Conservation (phyloP, 352 stramenopile genomes). For the Elongisporangium anandrum region DNA sequence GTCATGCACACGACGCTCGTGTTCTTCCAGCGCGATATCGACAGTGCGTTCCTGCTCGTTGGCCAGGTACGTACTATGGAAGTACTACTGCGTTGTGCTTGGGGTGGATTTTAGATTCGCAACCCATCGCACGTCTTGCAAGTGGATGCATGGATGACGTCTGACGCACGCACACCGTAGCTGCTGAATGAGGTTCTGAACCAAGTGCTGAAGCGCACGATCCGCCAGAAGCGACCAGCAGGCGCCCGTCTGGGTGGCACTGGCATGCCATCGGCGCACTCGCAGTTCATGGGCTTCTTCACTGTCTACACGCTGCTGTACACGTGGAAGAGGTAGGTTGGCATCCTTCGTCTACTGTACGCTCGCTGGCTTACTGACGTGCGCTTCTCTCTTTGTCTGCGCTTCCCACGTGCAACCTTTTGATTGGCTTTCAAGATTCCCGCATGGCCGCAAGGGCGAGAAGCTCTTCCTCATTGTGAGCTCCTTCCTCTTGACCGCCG, state of each 20-base stretch:
- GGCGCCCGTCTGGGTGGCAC: slow-evolving; percentile 37
- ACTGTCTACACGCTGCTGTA: slow-evolving; percentile 41
- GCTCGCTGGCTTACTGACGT: not conserved
- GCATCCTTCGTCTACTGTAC: not conserved
- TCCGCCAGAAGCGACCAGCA: slow-evolving; percentile 42
- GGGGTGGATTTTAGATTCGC: not conserved
- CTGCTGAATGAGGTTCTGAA: slow-evolving; percentile 46
- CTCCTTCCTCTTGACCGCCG: slow-evolving; percentile 17
- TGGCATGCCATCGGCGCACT: slow-evolving; percentile 54
- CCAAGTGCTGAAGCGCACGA: slow-evolving; percentile 48
- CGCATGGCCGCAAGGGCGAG: slow-evolving; percentile 25
- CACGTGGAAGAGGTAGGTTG: slow-evolving; percentile 26
- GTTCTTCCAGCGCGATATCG: slow-evolving; percentile 51
- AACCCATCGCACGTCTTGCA: not conserved
- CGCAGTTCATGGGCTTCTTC: slow-evolving; percentile 60
- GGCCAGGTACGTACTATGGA: slow-evolving; percentile 25
- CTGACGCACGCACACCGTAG: slow-evolving; percentile 10
- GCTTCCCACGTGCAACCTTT: slow-evolving; percentile 26
- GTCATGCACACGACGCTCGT: slow-evolving; percentile 61
- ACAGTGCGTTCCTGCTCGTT: slow-evolving; percentile 33
- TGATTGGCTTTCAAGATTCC: slow-evolving; percentile 14
- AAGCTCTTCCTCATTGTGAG: slow-evolving; percentile 33
- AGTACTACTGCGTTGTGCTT: not conserved
- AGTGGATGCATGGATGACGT: not conserved
- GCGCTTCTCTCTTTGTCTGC: not conserved